Percentiles rank a stretch among this genome's conserved stretches.
Evolutionary conservation across 495 filamentous ascomycete species (phyloP).

Genomic region (Aspergillus carlsbadensis): DNA sequence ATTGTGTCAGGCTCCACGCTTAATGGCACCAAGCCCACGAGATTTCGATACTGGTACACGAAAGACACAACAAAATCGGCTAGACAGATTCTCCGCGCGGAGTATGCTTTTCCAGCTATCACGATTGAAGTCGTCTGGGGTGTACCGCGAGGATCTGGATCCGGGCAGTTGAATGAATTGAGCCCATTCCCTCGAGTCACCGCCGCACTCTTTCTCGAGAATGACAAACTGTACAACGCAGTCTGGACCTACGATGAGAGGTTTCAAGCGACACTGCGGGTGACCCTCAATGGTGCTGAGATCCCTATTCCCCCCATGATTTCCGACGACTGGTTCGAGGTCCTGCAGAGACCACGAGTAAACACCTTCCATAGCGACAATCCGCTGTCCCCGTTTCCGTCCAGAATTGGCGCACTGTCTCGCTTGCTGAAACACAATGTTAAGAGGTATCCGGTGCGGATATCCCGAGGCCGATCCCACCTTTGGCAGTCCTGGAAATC

Average conservation of each 20-base stretch:
- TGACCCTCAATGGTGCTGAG: conserved; percentile 52
- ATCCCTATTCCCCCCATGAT: conserved; percentile 56
- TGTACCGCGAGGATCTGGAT: conserved; percentile 47
- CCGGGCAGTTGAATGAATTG: conserved; percentile 53
- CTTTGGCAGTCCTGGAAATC: conserved; percentile 66
- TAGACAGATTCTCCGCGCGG: conserved; percentile 56
- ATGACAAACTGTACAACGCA: conserved; percentile 46
- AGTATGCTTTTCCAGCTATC: conserved; percentile 53
- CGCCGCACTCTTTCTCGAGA: conserved; percentile 54
- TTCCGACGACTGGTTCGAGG: conserved; percentile 50
- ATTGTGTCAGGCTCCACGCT: conserved; percentile 52
- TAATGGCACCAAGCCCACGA: conserved; percentile 49
- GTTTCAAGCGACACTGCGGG: conserved; percentile 56
- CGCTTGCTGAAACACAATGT: conserved; percentile 46
- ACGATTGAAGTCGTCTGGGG: conserved; percentile 55
- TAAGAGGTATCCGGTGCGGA: conserved; percentile 50
- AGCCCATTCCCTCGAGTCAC: conserved; percentile 57
- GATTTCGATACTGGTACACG: conserved; percentile 55
- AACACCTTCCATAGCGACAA: conserved; percentile 56
- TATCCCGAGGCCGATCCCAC: conserved; percentile 54
- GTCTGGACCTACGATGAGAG: conserved; percentile 61
- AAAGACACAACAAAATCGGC: conserved; percentile 53
- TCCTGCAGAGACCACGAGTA: conserved; percentile 53
- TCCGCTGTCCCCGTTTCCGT: conserved; percentile 51
- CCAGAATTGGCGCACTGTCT: conserved; percentile 40